Conservation (phyloP, 257 asterid species). For the Gynochthodes officinalis region DNA sequence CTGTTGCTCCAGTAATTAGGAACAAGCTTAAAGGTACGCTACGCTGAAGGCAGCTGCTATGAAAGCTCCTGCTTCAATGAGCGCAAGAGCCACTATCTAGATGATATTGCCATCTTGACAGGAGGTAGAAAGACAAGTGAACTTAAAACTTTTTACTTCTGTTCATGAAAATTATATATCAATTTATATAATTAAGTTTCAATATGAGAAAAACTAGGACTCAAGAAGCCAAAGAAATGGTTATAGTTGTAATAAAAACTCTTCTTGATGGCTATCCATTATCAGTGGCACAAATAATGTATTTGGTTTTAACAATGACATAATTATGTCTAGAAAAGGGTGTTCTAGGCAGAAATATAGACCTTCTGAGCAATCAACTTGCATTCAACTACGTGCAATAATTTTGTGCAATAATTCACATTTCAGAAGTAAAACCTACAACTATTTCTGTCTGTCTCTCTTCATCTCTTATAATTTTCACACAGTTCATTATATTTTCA, state of each 20-base stretch:
- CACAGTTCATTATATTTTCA: constrained; percentile 11
- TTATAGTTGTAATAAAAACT: not conserved
- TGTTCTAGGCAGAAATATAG: not conserved
- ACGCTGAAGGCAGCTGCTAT: constrained; percentile 69
- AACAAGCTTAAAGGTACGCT: constrained; percentile 73
- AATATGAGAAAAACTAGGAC: not conserved
- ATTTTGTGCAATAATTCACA: no score
- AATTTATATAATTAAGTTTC: no score
- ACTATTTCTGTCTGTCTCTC: not conserved
- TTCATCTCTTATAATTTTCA: not conserved
- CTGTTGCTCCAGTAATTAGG: constrained; percentile 74
- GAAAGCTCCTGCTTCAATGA: constrained; percentile 78
- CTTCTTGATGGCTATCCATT: not conserved
- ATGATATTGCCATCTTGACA: constrained; percentile 73
- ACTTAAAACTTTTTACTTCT: not conserved
- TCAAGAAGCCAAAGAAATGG: not conserved
- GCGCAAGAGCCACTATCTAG: constrained; percentile 73
- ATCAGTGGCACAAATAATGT: no score
- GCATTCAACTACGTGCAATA: no score
- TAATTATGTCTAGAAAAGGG: not conserved
- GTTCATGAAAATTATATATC: not conserved
- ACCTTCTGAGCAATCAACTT: no score
- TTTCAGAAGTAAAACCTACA: not conserved
- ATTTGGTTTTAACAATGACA: not conserved
- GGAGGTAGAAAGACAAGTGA: constrained; percentile 55